phyloP scores from a whole-genome alignment of 257 asterid genomes.

The Lavandula angustifolia region DNA sequence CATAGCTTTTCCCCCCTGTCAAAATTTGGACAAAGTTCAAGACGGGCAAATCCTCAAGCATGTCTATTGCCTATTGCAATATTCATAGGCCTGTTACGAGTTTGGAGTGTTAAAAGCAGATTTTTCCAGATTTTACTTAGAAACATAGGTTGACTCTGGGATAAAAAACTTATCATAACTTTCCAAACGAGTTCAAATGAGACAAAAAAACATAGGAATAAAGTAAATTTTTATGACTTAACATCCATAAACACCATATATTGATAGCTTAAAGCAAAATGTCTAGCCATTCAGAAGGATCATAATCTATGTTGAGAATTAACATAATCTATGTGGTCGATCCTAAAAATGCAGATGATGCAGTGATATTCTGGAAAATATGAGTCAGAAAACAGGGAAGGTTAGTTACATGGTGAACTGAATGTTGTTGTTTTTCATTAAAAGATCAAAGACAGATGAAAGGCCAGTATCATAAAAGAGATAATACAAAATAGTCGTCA shows the following conservation, averaged over 20 bases:
- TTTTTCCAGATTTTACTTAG: constrained; percentile 19
- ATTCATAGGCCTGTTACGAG: constrained; percentile 3
- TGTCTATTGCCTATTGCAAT: neutral
- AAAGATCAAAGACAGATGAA: neutral
- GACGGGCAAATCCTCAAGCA: constrained; percentile 15
- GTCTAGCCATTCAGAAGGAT: neutral
- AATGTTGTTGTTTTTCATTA: constrained; percentile 1
- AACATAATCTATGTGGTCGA: constrained; percentile 13
- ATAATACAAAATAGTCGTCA: constrained; percentile 18
- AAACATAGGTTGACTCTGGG: constrained; percentile 10
- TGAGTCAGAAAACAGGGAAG: neutral
- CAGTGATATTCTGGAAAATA: constrained; percentile 6
- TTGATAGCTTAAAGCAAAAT: constrained; percentile 3
- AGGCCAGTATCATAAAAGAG: constrained; percentile 4
- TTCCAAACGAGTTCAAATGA: constrained; percentile 1
- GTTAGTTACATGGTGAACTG: neutral
- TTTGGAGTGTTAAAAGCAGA: constrained; percentile 10
- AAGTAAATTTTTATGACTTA: too few species aligned
- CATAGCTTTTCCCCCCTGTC: constrained; percentile 87
- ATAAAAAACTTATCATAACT: constrained; percentile 12
- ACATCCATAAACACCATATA: neutral
- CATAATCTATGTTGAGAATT: neutral
- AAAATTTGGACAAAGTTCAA: constrained; percentile 23
- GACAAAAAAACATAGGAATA: constrained; percentile 3
- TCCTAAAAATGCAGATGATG: constrained; percentile 8